Percentiles rank a stretch among this genome's conserved stretches.
phyloP scores from a whole-genome alignment of 2,329 filamentous ascomycete species.

The Aureobasidium subglaciale region DNA sequence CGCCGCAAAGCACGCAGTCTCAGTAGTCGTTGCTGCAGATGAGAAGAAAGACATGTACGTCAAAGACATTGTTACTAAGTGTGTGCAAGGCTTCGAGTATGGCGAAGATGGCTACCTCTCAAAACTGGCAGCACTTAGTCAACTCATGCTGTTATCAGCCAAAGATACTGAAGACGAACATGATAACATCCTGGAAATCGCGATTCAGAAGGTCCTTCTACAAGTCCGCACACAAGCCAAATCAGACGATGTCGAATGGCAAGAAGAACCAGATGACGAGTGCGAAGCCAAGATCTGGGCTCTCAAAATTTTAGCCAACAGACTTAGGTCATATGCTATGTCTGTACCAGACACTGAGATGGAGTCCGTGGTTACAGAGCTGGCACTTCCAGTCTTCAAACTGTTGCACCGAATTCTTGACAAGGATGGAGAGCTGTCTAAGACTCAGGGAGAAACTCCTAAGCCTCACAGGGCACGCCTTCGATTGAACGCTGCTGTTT shows the following conservation, averaged over 20 bases:
- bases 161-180: constrained; percentile 65
- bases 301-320: constrained; percentile 79
- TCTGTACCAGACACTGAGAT: constrained; percentile 33
- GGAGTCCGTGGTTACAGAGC: constrained; percentile 38
- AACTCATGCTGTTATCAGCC: constrained; percentile 68
- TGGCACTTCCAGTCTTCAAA: constrained; percentile 63
- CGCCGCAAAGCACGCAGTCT: constrained; percentile 88
- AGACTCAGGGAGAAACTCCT: constrained; percentile 63
- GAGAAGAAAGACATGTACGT: constrained; percentile 79
- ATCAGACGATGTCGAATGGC: constrained; percentile 38
- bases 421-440: constrained; percentile 72
- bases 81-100: constrained; percentile 66
- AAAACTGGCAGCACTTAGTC: constrained; percentile 63
- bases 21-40: constrained; percentile 72
- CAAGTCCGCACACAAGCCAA: constrained; percentile 51
- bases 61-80: constrained; percentile 71
- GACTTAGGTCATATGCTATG: constrained; percentile 55
- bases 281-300: constrained; percentile 77
- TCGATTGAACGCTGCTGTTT: constrained; percentile 71
- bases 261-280: constrained; percentile 65
- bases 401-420: constrained; percentile 70
- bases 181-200: constrained; percentile 71
- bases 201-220: constrained; percentile 66
- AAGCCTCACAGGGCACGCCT: constrained; percentile 72
- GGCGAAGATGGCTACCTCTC: constrained; percentile 66